A percentile compares a stretch with the other conserved stretches of the same genome.
Evolutionary conservation across 768 basidiomycete species (phyloP).

Genomic region (Naganishia antarctica): DNA sequence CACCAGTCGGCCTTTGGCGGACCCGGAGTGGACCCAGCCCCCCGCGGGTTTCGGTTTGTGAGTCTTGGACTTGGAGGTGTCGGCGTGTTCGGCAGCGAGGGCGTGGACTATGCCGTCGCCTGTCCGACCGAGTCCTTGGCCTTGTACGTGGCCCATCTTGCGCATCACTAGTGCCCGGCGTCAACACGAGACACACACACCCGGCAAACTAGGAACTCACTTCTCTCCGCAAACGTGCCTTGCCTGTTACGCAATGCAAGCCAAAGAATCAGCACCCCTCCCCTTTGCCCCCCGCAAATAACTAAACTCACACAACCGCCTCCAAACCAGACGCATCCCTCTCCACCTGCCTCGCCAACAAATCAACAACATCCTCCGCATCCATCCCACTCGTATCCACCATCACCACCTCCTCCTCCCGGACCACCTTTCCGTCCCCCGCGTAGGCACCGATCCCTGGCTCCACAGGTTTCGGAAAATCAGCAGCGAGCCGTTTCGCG

Average conservation of each 20-base stretch:
- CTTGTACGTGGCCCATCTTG: slow-evolving; percentile 93
- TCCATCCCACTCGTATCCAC: slow-evolving; percentile 23
- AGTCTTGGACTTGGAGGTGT: slow-evolving; percentile 51
- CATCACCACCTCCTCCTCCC: not conserved
- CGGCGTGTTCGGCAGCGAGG: slow-evolving; percentile 65
- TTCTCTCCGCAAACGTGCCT: slow-evolving; percentile 43
- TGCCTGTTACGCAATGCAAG: slow-evolving; percentile 22
- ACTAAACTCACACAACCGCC: slow-evolving; percentile 35
- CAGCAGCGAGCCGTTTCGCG: slow-evolving; percentile 40
- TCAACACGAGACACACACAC: slow-evolving; percentile 19
- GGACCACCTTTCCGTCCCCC: not conserved
- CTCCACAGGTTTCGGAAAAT: not conserved
- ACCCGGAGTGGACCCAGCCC: slow-evolving; percentile 51
- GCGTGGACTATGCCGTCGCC: slow-evolving; percentile 84
- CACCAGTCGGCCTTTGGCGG: slow-evolving; percentile 78
- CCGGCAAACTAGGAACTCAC: slow-evolving; percentile 30
- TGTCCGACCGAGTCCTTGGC: slow-evolving; percentile 81
- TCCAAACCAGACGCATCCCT: slow-evolving; percentile 18
- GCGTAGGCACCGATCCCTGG: slow-evolving; percentile 11
- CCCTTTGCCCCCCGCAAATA: too few relatives aligned
- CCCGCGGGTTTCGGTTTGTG: slow-evolving; percentile 44
- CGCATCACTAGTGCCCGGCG: slow-evolving; percentile 62
- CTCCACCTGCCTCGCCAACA: slow-evolving; percentile 22
- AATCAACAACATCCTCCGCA: slow-evolving; percentile 25
- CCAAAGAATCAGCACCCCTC: not conserved